Evolutionary conservation across 2,329 filamentous ascomycete genomes (phyloP).

Genomic region (Botrytis sinoallii): DNA sequence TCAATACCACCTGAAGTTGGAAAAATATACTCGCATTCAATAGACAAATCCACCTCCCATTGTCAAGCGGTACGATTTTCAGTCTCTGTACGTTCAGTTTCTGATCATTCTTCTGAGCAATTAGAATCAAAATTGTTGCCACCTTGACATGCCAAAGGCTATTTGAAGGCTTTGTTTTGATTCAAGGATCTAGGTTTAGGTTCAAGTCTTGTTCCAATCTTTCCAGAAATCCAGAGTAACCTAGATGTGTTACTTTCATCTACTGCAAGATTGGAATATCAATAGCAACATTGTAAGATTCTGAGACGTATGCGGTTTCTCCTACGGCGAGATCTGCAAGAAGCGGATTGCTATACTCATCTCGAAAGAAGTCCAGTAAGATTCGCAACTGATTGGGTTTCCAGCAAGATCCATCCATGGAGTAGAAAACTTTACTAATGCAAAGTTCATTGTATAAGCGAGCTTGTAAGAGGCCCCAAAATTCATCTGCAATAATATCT

Average conservation of each 20-base stretch:
- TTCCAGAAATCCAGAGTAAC: not conserved
- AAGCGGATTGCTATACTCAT: not conserved
- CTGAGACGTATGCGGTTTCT: not conserved
- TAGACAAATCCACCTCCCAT: not conserved
- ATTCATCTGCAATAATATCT: not conserved
- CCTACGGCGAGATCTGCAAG: not conserved
- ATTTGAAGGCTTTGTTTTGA: not conserved
- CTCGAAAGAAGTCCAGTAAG: not conserved
- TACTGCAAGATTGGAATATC: not conserved
- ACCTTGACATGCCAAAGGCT: not conserved
- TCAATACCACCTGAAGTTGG: not conserved
- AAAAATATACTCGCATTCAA: not conserved
- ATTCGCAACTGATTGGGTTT: not conserved
- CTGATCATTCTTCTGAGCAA: too few species aligned
- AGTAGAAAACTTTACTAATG: not conserved
- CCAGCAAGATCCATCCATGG: not conserved
- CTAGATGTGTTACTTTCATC: not conserved
- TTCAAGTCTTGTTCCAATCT: not conserved
- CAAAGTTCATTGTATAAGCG: not conserved
- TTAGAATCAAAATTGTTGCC: too few species aligned
- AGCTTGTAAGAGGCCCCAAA: not conserved
- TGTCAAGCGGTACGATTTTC: not conserved
- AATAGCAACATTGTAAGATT: not conserved
- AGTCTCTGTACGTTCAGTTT: not conserved
- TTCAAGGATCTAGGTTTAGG: not conserved